phyloP scores from a whole-genome alignment of 371 early-diverging fungal species.

The Polyrhizophydium stewartii region DNA sequence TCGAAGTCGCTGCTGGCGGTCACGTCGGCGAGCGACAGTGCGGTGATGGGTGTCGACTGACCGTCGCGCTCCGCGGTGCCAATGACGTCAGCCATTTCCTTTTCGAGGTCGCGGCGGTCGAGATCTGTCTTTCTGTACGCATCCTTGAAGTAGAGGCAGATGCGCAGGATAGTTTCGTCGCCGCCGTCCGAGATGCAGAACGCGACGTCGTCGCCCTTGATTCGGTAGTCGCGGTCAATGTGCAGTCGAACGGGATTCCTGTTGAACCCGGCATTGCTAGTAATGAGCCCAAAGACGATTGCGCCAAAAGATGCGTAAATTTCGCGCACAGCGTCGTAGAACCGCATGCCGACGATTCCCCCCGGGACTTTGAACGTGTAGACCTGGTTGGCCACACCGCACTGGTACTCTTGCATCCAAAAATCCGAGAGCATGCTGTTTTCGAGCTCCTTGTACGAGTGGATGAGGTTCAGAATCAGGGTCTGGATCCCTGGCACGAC shows the following conservation, averaged over 20 bases:
- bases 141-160: slow-evolving; percentile 36
- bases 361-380: slow-evolving; percentile 33
- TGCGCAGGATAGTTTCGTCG: slow-evolving; percentile 34
- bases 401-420: slow-evolving; percentile 40
- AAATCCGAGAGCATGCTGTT: slow-evolving; percentile 1
- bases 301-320: slow-evolving; percentile 27
- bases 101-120: slow-evolving; percentile 24
- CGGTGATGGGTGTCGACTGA: not conserved
- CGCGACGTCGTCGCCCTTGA: slow-evolving; percentile 28
- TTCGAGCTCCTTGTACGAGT: slow-evolving; percentile 25
- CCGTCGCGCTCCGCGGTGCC: not conserved
- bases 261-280: slow-evolving; percentile 21
- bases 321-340: slow-evolving; percentile 25
- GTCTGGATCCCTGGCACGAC: slow-evolving; percentile 39
- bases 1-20: not conserved
- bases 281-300: slow-evolving; percentile 32
- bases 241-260: slow-evolving; percentile 26
- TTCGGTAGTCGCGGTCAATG: slow-evolving; percentile 24
- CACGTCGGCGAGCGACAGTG: too few species aligned
- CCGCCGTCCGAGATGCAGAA: slow-evolving; percentile 32
- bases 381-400: slow-evolving; percentile 39
- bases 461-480: slow-evolving; percentile 36
- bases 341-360: slow-evolving; percentile 33
- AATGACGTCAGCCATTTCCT: slow-evolving; percentile 24
- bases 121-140: slow-evolving; percentile 19